phyloP scores from a whole-genome alignment of 352 stramenopile species.

The Thraustochytrium striatum region DNA sequence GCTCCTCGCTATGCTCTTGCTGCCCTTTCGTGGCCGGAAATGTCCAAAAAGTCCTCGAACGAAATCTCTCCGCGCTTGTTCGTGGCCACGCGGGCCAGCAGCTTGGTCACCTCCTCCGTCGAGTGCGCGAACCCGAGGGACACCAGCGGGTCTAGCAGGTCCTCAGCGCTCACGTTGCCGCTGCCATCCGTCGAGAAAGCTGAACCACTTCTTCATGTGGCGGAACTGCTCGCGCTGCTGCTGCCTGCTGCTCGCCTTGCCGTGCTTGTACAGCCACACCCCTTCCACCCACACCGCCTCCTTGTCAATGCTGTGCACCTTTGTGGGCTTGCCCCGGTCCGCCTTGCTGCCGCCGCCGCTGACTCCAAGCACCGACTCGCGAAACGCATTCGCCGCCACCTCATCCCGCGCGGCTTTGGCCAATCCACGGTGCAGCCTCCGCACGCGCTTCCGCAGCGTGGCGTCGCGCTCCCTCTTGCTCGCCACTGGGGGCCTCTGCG shows the following conservation, averaged over 20 bases:
- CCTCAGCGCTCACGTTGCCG: conserved; percentile 68
- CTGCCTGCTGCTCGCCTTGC: not conserved
- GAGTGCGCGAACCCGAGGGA: conserved; percentile 66
- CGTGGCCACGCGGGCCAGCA: not conserved
- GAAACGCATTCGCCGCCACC: no score
- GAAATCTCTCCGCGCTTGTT: not conserved
- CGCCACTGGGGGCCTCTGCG: no score
- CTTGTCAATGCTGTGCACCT: not conserved
- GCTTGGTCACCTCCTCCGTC: not conserved
- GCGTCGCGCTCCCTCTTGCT: no score
- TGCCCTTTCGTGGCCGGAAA: not conserved
- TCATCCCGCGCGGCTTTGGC: no score
- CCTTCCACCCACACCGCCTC: not conserved
- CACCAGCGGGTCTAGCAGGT: conserved; percentile 75
- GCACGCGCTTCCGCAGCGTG: no score
- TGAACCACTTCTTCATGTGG: conserved; percentile 63
- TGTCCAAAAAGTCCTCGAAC: not conserved
- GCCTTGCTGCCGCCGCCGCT: no score
- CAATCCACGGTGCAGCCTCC: no score
- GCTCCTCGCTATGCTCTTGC: not conserved
- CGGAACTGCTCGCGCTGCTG: not conserved
- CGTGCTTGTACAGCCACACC: not conserved
- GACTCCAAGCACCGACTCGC: no score
- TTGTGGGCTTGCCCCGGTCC: not conserved
- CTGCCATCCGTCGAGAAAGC: conserved; percentile 73